Evolutionary conservation across 1,139 yeast genomes (phyloP), one percentile per base, ranked within the genome.

Genomic region (Saccharomyces hybrid): DNA sequence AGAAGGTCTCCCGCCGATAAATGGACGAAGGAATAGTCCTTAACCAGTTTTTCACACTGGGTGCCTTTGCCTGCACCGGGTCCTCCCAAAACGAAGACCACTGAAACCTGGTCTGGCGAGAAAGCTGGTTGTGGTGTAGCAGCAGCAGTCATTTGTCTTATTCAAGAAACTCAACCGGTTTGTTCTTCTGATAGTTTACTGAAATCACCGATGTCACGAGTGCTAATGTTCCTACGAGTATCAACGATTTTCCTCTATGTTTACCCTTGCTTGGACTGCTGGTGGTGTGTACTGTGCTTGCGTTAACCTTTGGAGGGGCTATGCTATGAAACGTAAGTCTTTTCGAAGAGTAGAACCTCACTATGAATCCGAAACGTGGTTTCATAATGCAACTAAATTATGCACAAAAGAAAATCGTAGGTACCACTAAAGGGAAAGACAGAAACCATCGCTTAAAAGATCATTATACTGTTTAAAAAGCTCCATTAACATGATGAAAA

Each of bases 51-150:
- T 47, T 84, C 86, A 75, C 97, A 89, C 73, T 93, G 99, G 1
- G 99, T 93, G 56, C 99, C 99, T 69, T 93, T 93, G 47, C 99
- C 99, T 16, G 96, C 86, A 14, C 99, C 97, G 44, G 80, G 80
- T 5, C 81, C 89, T 34, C 96, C 96, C 44, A 93, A 80, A 6
- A 93, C 97, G 70, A 88, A 93, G 30, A 93, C 79, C 6, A 93
- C 96, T 31, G 88, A 81, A 32, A 88, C 81, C 55, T 84, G 81
- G 46, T 83, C 84, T 3, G 78, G 77, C 5, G 79, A 70, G 67
- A 86, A 86, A 0, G 85, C 81, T 46, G 63, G 57, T 51, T 56
- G 16, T 46, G 52, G 42, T 13, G 50, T 13, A 11, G 27, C 13
- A 13, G 32, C 26, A 9, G 20, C 27, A 5, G 25, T 34, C 20